Base-by-base conservation (phyloP, 208 protist genomes). In the Lotmaria passim region DNA sequence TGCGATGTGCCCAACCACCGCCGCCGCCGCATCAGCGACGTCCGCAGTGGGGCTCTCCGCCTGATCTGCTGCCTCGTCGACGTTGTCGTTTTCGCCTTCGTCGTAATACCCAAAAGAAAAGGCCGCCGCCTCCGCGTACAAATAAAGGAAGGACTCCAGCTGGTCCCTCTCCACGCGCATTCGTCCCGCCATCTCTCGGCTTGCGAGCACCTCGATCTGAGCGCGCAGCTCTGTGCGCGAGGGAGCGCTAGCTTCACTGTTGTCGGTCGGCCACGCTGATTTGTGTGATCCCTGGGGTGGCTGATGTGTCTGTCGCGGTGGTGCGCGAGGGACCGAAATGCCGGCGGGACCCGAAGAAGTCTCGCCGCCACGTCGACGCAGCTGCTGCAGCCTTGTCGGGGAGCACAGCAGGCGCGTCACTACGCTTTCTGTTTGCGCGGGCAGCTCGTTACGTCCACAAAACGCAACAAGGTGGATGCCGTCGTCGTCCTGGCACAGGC, bases 101-200 rank as follows among this genome's bases (percentile, higher is more conserved):
- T 52, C 43, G 28, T 55, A 28, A 26, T 21, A 15, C 26, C 2
- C 19, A 7, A 39, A 26, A 31, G n/a, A 41, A 10, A 31, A 31
- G 4, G 31, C n/a, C 2, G 15, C 21, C 4, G 65, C 46, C 19
- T 28, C 33, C 8, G 31, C 52, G 36, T 36, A 64, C 11, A 73
- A 14, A 3, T 61, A 28, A 17, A 77, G 36, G 15, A 63, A 57
- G n/a, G 71, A 39, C 26, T 77, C 71, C 1, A 60, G 26, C 30
- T 70, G 48, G 3, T 58, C 56, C 39, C 67, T 70, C n/a, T 77
- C 71, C 3, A 77, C n/a, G 38, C 38, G 56, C 24, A 66, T 31
- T 14, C 71, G 71, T 8, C 12, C 30, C 14, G 63, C 31, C 7
- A n/a, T 15, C 38, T 77, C 71, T 28, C 30, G 53, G 14, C 56